Evolutionary conservation across 2,329 filamentous ascomycete species (phyloP).

Genomic region (Monilinia fructicola): DNA sequence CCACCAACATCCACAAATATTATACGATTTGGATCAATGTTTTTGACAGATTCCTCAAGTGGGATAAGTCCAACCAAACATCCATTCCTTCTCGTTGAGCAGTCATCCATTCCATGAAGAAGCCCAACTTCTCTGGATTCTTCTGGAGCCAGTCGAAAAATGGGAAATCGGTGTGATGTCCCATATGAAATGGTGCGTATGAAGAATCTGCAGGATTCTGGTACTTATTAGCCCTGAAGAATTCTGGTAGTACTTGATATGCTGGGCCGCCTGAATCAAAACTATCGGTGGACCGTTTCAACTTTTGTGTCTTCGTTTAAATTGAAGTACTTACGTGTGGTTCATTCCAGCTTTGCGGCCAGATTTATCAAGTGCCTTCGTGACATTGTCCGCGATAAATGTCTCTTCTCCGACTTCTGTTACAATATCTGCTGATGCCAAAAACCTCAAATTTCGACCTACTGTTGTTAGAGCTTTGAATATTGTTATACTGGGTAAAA

Average conservation of each 20-base stretch:
- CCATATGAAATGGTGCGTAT: constrained; percentile 7
- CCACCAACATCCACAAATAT: constrained; percentile 47
- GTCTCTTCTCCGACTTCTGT: background rate
- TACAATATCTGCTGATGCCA: background rate
- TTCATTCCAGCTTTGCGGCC: constrained; percentile 8
- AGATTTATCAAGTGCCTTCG: constrained; percentile 1
- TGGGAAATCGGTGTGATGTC: constrained; percentile 1
- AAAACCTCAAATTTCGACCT: constrained; percentile 6
- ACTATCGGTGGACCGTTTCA: background rate
- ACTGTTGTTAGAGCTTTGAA: background rate
- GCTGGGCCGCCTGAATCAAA: background rate
- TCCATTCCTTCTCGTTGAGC: constrained; percentile 2
- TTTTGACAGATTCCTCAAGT: background rate
- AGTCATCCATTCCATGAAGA: constrained; percentile 9
- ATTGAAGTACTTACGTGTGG: background rate
- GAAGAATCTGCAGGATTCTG: background rate
- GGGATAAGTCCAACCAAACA: constrained; percentile 14
- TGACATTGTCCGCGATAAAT: background rate
- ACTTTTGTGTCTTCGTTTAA: background rate
- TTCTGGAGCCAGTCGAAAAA: constrained; percentile 7
- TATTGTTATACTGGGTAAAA: background rate
- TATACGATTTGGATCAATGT: background rate
- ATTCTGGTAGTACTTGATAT: background rate
- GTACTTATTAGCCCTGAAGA: background rate
- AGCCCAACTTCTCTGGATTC: background rate